Conservation (phyloP, 1,139 yeast species). For the Pichia sp. region DNA sequence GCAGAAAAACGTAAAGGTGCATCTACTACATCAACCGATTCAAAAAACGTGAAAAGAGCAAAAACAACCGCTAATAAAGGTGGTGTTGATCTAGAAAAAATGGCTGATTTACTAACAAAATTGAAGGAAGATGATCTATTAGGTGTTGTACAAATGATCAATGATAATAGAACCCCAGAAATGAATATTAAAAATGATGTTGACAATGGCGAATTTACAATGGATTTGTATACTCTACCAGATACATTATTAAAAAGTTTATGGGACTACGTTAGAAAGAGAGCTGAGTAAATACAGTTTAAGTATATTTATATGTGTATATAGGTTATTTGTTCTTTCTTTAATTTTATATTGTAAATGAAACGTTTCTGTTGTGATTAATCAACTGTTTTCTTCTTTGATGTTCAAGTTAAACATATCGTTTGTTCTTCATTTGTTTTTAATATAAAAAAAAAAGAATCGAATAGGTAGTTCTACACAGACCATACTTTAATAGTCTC, state of each 20-base stretch:
- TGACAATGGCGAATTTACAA: conserved; percentile 95
- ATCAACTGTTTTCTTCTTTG: too few relatives aligned
- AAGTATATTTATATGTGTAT: background rate
- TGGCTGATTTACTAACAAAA: conserved; percentile 86
- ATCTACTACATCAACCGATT: conserved; percentile 18
- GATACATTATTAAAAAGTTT: conserved; percentile 85
- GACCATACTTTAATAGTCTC: conserved; percentile 61
- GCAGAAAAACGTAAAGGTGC: conserved; percentile 23
- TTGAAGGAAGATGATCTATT: conserved; percentile 87
- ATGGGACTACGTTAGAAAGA: conserved; percentile 89
- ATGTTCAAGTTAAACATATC: too few relatives aligned
- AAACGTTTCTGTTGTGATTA: too few relatives aligned
- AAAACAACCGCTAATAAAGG: conserved; percentile 60
- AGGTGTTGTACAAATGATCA: conserved; percentile 95
- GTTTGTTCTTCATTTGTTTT: background rate
- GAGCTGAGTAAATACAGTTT: conserved; percentile 34
- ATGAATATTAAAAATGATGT: conserved; percentile 95
- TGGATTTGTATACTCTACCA: conserved; percentile 92
- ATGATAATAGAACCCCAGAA: conserved; percentile 90
- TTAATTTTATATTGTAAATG: too few relatives aligned
- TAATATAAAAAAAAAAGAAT: background rate
- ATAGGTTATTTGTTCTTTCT: too few relatives aligned
- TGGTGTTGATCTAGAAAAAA: conserved; percentile 75
- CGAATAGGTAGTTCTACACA: conserved; percentile 8
- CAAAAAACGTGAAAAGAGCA: conserved; percentile 57